Evolutionary conservation across 148 eudicot species (phyloP).

Genomic region (Dysphania ambrosioides): DNA sequence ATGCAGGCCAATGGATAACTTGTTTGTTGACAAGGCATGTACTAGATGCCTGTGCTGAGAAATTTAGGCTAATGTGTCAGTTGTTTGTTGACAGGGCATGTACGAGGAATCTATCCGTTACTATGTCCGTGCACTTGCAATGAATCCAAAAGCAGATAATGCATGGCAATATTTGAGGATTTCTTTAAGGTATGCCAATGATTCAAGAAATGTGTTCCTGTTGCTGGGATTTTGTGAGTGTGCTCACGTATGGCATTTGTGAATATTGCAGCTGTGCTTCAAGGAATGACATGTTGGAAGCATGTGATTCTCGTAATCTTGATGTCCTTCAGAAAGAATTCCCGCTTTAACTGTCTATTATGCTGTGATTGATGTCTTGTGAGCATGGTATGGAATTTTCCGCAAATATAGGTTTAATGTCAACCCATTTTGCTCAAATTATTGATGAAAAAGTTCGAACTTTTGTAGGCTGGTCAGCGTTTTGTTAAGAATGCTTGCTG

Average conservation of each 20-base stretch:
- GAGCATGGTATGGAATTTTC: background rate
- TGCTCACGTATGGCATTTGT: slow-evolving; percentile 2
- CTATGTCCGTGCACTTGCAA: slow-evolving; percentile 88
- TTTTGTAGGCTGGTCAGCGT: background rate
- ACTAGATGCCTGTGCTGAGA: background rate
- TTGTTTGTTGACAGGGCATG: slow-evolving; percentile 59
- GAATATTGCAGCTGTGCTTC: slow-evolving; percentile 66
- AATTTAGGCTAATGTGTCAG: background rate
- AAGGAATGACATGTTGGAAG: slow-evolving; percentile 83
- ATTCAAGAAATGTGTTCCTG: background rate
- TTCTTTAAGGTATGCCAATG: slow-evolving; percentile 60
- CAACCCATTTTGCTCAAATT: background rate
- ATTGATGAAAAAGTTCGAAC: background rate
- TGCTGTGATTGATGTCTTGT: background rate
- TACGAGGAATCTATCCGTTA: slow-evolving; percentile 89
- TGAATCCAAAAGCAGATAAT: slow-evolving; percentile 99
- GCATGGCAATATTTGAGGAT: slow-evolving; percentile 98
- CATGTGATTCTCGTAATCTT: slow-evolving; percentile 81
- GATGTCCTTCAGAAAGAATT: slow-evolving; percentile 88
- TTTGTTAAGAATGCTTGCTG: background rate
- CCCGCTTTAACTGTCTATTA: slow-evolving; percentile 45
- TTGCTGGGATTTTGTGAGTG: background rate
- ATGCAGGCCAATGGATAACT: too few relatives aligned
- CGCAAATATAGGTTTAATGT: background rate
- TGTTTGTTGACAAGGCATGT: too few relatives aligned